phyloP scores from a whole-genome alignment of 495 filamentous ascomycete species.

The Daldinia vernicosa region DNA sequence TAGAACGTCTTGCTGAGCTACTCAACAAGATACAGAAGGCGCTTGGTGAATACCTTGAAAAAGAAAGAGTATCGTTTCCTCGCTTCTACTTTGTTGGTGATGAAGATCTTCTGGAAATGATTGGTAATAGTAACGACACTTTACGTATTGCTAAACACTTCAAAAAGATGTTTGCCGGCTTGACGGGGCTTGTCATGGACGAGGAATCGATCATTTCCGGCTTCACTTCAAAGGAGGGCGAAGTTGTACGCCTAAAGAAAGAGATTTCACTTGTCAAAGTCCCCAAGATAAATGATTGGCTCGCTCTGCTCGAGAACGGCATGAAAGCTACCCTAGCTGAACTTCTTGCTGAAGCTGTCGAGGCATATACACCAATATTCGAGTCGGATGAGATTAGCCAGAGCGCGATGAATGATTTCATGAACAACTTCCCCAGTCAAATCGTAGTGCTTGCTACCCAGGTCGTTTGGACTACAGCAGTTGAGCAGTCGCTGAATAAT shows the following conservation, averaged over 20 bases:
- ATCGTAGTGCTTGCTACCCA: slow-evolving; percentile 97
- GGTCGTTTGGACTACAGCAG: slow-evolving; percentile 87
- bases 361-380: slow-evolving; percentile 78
- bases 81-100: slow-evolving; percentile 99
- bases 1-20: slow-evolving; percentile 92
- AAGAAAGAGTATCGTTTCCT: slow-evolving; percentile 95
- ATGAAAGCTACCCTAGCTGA: slow-evolving; percentile 97
- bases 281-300: slow-evolving; percentile 97
- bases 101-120: slow-evolving; percentile 98
- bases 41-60: slow-evolving; percentile 96
- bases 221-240: slow-evolving; percentile 95
- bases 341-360: slow-evolving; percentile 83
- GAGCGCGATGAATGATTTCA: slow-evolving; percentile 75
- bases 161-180: slow-evolving; percentile 99
- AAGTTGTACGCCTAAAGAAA: slow-evolving; percentile 85
- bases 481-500: slow-evolving; percentile 75
- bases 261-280: slow-evolving; percentile 92
- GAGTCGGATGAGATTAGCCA: slow-evolving; percentile 69
- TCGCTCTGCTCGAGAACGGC: slow-evolving; percentile 85
- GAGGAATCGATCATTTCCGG: slow-evolving; percentile 88
- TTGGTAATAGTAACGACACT: slow-evolving; percentile 98
- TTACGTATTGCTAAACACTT: slow-evolving; percentile 96
- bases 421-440: slow-evolving; percentile 85
- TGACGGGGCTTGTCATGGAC: slow-evolving; percentile 89
- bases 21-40: slow-evolving; percentile 99